Evolutionary conservation across 257 asterid genomes (phyloP), one percentile per base, ranked within the genome.

Genomic region (Hygrophila difformis): DNA sequence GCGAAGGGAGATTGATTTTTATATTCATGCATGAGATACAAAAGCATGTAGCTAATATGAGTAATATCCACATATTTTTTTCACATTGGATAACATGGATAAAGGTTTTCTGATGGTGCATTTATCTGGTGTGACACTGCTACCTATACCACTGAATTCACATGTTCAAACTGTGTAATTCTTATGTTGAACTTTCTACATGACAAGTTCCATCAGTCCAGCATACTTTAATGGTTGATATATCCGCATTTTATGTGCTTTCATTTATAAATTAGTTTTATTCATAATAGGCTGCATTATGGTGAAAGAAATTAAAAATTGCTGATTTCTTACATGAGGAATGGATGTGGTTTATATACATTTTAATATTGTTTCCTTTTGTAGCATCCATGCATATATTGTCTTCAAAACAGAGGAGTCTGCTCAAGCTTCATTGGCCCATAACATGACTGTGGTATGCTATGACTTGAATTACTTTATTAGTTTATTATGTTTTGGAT

Each of bases 391-490:
- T 58, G 96, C 94, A 46, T 89, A 85, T 48, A 59, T 89, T 52
- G 96, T 89, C 46, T 89, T 82, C 68, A 74, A 63, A 62, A 72
- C 86, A 1, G 96, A 85, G 82, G 96, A 75, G 49, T 75, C 86
- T 50, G 93, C 88, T 33, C 94, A 77, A 65, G 86, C 78, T 45
- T 79, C 98, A 13, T 67, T 89, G 82, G 66, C 76, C 23, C 76
- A 79, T 62, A 89, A 89, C 71, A 85, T 89, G 96, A 73, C 98
- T n/a, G 68, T 85, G 93, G 98, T 89, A 73, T 38, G 71, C 48
- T 58, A 38, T 39, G 19, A 44, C 57, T 53, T 52, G 20, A 11
- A 2, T 26, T 28, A n/a, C n/a, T n/a, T n/a, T n/a, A n/a, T n/a
- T n/a, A n/a, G n/a, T n/a, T n/a, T n/a, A n/a, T n/a, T n/a, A n/a